Conservation (phyloP, 768 basidiomycete species). For the Tricholoma terreum region DNA sequence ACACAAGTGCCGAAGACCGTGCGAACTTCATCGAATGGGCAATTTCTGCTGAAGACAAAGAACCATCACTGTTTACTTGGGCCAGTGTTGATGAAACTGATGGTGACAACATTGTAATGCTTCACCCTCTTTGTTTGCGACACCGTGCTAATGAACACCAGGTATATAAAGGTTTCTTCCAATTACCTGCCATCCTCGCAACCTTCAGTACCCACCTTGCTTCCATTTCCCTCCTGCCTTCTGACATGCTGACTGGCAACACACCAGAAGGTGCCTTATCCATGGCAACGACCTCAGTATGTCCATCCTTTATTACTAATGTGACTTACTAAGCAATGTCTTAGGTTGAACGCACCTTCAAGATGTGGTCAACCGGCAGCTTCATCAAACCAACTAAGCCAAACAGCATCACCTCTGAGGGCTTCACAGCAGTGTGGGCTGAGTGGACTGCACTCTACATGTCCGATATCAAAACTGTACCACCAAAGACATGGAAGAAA, state of each 20-base stretch:
- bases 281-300: not conserved
- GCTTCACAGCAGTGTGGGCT: not conserved
- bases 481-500: constrained; percentile 1
- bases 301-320: not conserved
- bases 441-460: not conserved
- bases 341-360: constrained; percentile 3
- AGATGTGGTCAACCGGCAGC: constrained; percentile 2
- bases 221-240: not conserved
- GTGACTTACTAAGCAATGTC: not conserved
- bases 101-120: not conserved
- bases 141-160: not conserved
- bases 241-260: not conserved
- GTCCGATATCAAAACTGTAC: not conserved
- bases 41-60: not conserved
- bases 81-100: not conserved
- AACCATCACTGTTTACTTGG: not conserved
- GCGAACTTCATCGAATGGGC: not conserved
- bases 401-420: not conserved
- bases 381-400: not conserved
- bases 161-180: constrained; percentile 2
- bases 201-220: constrained; percentile 1
- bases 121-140: not conserved
- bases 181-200: not conserved
- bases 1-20: not conserved
- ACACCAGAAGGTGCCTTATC: not conserved